Evolutionary conservation across 148 eudicot species (phyloP), one percentile per base, ranked within the genome.

Genomic region (Heliosperma pusillum): DNA sequence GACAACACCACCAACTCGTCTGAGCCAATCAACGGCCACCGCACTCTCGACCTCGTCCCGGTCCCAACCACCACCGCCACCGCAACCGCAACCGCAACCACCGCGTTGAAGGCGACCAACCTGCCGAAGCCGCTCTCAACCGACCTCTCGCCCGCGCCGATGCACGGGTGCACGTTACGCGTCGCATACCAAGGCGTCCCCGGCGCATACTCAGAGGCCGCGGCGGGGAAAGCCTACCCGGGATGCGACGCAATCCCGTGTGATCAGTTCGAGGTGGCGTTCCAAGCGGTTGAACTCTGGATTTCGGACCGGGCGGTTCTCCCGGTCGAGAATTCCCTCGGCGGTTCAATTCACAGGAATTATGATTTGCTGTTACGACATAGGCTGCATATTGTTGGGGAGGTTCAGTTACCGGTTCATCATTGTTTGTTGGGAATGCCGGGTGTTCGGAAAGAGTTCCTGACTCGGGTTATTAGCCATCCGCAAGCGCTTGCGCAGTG

Each of bases 141-240:
- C 0, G 94, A 91, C 72, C 77, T 91, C 0, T 88, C 94, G 0
- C 87, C 94, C 10, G 88, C 91, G 0, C 98, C 98, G 74, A 85
- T 84, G 91, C 98, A 93, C 85, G 98, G 98, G 2, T 76, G 91
- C 0, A 59, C 73, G 7, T 84, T 93, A 3, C 91, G 98, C 1
- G 98, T 93, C 3, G 98, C 98, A 0, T 91, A 93, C 78, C 98
- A 93, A 47, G 98, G 98, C 3, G 98, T 93, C 3, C 98, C 98
- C 10, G 98, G 98, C 11, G 97, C 98, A 8, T 93, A 91, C 83
- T 91, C 97, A 1, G 98, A 93, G 24, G 92, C 97, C 1, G 98
- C 98, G 1, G 94, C 98, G 4, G 94, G 92, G 0, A 91, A 89
- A 36, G 98, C 97, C 3, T 93, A 91, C 66, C 98, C 98, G 0